Percentiles rank a stretch among this genome's conserved stretches.
Conservation (phyloP, 495 filamentous ascomycete species). For the Xylaria sp. region DNA sequence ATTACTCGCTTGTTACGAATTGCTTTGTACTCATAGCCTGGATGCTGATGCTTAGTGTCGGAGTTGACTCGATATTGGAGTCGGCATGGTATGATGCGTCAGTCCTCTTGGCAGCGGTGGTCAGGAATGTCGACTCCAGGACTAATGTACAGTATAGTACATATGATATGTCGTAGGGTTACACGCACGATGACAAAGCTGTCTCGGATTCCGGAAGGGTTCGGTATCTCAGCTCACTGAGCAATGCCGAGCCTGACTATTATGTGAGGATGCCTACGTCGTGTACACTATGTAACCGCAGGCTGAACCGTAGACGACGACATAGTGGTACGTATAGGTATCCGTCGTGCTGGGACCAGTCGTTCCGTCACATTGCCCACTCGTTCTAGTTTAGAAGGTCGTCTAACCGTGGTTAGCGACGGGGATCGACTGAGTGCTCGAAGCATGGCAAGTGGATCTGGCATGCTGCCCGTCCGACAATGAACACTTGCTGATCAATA, state of each 20-base stretch:
- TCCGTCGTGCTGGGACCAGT: constrained; percentile 40
- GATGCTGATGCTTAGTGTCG: not conserved
- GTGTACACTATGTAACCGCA: constrained; percentile 14
- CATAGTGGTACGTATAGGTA: constrained; percentile 24
- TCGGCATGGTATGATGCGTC: not conserved
- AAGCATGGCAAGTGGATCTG: constrained; percentile 41
- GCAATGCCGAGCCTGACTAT: constrained; percentile 6
- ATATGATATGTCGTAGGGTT: not conserved
- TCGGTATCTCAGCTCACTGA: constrained; percentile 14
- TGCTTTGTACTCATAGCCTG: not conserved
- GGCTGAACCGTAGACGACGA: constrained; percentile 19
- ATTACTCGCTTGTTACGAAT: not conserved
- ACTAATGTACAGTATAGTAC: not conserved
- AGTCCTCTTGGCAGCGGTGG: not conserved
- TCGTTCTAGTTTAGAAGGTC: constrained; percentile 34
- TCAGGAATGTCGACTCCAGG: not conserved
- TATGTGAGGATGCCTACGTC: constrained; percentile 7
- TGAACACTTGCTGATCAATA: not conserved
- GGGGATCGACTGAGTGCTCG: constrained; percentile 21
- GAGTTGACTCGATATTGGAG: not conserved
- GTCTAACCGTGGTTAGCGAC: constrained; percentile 24
- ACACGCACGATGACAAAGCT: not conserved
- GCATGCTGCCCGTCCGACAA: constrained; percentile 19
- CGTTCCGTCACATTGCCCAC: constrained; percentile 31
- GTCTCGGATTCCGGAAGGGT: constrained; percentile 22